Evolutionary conservation across 2,329 filamentous ascomycete species (phyloP).

Genomic region (Penicillium crustosum): DNA sequence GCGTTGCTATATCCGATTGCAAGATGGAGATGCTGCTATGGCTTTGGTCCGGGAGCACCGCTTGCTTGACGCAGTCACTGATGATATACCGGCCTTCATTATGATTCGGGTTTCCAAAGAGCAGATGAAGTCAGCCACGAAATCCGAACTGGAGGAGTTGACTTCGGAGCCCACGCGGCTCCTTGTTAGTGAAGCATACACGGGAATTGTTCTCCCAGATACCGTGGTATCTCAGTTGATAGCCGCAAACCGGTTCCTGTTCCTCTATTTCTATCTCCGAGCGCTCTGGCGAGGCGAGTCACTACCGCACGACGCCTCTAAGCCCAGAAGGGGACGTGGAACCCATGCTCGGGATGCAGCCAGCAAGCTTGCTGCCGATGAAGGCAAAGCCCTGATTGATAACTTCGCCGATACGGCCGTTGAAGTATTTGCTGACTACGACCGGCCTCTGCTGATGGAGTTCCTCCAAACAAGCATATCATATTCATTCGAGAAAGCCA

Average conservation of each 20-base stretch:
- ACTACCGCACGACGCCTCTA: slow-evolving; percentile 43
- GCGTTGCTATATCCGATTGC: slow-evolving; percentile 82
- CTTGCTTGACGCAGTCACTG: slow-evolving; percentile 81
- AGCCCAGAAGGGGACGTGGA: slow-evolving; percentile 37
- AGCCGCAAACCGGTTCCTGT: slow-evolving; percentile 65
- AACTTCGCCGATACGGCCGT: slow-evolving; percentile 84
- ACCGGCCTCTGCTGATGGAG: slow-evolving; percentile 76
- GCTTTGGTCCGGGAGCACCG: slow-evolving; percentile 81
- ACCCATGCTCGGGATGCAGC: slow-evolving; percentile 43
- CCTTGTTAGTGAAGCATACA: slow-evolving; percentile 86
- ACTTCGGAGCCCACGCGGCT: slow-evolving; percentile 81
- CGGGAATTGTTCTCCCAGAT: slow-evolving; percentile 76
- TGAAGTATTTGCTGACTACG: slow-evolving; percentile 80
- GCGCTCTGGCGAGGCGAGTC: slow-evolving; percentile 79
- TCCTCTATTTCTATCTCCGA: slow-evolving; percentile 89
- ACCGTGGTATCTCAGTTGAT: slow-evolving; percentile 77
- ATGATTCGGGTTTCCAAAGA: slow-evolving; percentile 77
- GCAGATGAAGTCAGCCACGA: slow-evolving; percentile 63
- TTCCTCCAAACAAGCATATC: slow-evolving; percentile 81
- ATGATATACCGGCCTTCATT: slow-evolving; percentile 88
- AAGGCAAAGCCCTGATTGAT: slow-evolving; percentile 72
- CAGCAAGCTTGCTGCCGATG: slow-evolving; percentile 52
- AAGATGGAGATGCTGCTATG: slow-evolving; percentile 90
- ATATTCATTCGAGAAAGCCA: slow-evolving; percentile 75
- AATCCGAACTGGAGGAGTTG: slow-evolving; percentile 71